Evolutionary conservation across 108 stramenopile species (phyloP).

Genomic region (Fragilariopsis cylindrus): DNA sequence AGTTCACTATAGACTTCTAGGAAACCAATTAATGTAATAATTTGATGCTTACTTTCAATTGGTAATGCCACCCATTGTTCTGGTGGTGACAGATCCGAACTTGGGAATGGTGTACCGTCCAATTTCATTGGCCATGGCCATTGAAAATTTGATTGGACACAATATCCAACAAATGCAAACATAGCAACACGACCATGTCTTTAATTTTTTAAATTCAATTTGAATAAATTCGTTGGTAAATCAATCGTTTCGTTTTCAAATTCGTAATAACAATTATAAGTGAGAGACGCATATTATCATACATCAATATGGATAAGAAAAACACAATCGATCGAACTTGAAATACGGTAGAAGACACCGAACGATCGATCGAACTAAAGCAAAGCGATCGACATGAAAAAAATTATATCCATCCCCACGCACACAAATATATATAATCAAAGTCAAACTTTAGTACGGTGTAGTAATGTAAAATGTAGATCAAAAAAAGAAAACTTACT

Average conservation of each 20-base stretch:
- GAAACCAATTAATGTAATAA: slow-evolving; percentile 82
- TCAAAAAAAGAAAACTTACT: slow-evolving; percentile 20
- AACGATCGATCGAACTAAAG: no score
- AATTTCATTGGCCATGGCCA: slow-evolving; percentile 61
- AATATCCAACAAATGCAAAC: slow-evolving; percentile 63
- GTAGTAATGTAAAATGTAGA: not conserved
- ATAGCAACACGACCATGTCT: slow-evolving; percentile 70
- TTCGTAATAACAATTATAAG: no score
- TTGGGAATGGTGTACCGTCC: slow-evolving; percentile 46
- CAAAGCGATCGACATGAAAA: not conserved
- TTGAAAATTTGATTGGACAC: slow-evolving; percentile 75
- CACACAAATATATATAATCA: no score
- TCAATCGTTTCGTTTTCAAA: no score
- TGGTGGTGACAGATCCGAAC: slow-evolving; percentile 44
- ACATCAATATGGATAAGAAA: no score
- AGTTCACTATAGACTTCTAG: slow-evolving; percentile 74
- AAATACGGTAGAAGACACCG: no score
- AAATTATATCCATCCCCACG: no score
- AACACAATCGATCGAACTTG: no score
- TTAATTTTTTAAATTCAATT: not conserved
- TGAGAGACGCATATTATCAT: no score
- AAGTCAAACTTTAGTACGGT: no score
- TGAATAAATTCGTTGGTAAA: no score
- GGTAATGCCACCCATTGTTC: slow-evolving; percentile 85
- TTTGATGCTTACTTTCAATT: slow-evolving; percentile 82